Evolutionary conservation across 2,329 filamentous ascomycete species (phyloP), one percentile per base, ranked within the genome.

Genomic region (Cladorrhinum sp.): DNA sequence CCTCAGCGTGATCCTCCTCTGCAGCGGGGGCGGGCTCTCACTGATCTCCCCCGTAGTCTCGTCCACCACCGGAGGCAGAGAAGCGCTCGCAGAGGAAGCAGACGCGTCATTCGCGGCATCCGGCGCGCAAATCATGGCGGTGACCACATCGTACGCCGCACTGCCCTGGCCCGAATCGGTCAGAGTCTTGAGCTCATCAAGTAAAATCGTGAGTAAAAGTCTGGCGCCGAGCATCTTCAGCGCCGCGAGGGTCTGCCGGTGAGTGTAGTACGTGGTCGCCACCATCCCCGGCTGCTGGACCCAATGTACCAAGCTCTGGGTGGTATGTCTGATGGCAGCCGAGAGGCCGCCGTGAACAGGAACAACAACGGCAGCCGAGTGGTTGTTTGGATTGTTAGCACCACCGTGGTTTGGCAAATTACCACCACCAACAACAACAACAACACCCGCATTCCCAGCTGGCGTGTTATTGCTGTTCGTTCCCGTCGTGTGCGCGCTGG

Each of bases 181-280:
- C 64, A 89, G 85, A 18, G 82, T 74, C 66, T 83, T 85, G 6
- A 91, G 74, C 66, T 92, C 89, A 7, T 91, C 86, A 10, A 91
- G 70, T 21, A 94, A 82, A 5, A 85, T 74, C 1, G 79, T 73
- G 0, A 94, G 73, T 0, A 91, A 75, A 3, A 80, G 78, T 61
- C 79, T 82, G 0, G 87, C 82, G 0, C 89, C 89, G 0, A 89
- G 74, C 30, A 90, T 77, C 59, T 83, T 82, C 36, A 85, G 73
- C 0, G 82, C 85, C 0, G 82, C 80, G 8, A 90, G 80, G 2
- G 92, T 76, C 65, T 90, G 87, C 3, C 87, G 85, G 70, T 92
- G 89, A 0, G 88, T 90, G 42, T 46, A 94, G 71, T 93, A 94
- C 10, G 82, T 80, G 0, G 89, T 80, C 1, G 84, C 84, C 76